phyloP scores from a whole-genome alignment of 345 rosid genomes.

The Rhodomyrtus tomentosa region DNA sequence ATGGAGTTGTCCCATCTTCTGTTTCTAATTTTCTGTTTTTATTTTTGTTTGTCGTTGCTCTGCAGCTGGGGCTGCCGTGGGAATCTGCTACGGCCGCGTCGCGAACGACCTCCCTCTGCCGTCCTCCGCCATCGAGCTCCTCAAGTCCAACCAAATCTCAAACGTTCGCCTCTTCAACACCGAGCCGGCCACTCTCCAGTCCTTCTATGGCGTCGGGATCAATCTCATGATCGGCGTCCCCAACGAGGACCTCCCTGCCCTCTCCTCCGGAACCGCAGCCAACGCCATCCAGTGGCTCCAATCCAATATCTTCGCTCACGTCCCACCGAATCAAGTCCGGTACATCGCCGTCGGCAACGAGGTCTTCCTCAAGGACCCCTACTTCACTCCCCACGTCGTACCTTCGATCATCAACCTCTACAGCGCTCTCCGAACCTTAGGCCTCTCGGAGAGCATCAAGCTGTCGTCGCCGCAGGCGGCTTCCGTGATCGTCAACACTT shows the following conservation, averaged over 20 bases:
- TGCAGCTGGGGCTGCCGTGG: constrained; percentile 21
- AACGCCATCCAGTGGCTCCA: constrained; percentile 22
- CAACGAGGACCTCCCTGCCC: constrained; percentile 22
- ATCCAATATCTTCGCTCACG: constrained; percentile 14
- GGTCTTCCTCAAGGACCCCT: constrained; percentile 19
- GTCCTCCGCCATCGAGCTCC: neutral
- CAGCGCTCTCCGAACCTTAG: constrained; percentile 10
- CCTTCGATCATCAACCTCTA: constrained; percentile 18
- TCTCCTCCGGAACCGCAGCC: constrained; percentile 4
- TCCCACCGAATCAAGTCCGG: constrained; percentile 10
- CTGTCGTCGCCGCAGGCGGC: constrained; percentile 25
- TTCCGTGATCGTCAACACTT: constrained; percentile 16
- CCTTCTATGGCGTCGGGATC: constrained; percentile 25
- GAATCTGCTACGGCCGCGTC: constrained; percentile 26
- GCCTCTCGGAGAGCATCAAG: constrained; percentile 7
- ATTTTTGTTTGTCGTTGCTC: neutral
- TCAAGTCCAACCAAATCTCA: constrained; percentile 14
- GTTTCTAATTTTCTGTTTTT: neutral
- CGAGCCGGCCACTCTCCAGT: constrained; percentile 7
- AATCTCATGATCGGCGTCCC: constrained; percentile 21
- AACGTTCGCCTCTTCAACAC: constrained; percentile 24
- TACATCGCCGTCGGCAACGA: constrained; percentile 27
- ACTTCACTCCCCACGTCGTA: constrained; percentile 16
- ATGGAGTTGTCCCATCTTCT: neutral
- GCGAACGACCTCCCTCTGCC: constrained; percentile 24